Evolutionary conservation across 148 eudicot species (phyloP), one percentile per base, ranked within the genome.

Genomic region (Suaeda aralocaspica): DNA sequence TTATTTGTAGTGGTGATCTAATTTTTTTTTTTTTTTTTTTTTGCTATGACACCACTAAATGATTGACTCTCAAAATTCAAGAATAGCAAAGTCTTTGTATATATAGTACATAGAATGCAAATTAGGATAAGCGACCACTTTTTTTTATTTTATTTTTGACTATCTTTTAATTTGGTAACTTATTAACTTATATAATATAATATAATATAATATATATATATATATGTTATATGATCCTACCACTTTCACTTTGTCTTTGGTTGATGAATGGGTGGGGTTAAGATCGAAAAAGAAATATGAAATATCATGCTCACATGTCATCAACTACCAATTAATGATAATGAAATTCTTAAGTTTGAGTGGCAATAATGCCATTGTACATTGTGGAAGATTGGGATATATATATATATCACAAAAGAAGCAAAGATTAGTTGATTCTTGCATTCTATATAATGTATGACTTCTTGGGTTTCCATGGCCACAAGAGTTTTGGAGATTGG

Each of bases 291-390:
- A 46, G 36, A 58, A 29, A 41, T 7, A 14, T 58, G 7, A 21
- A 44, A 0, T 0, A 31, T 29, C 44, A 45, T 59, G 19, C 15
- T 39, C 34, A 26, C 9, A 28, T 45, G 44, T 36, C 59, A 55
- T 42, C n/a, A 53, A 44, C 53, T 53, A 67, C 34, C 34, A 24
- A 55, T 12, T 19, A 36, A 9, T 28, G n/a, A 49, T 18, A 14
- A 16, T 49, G 19, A n/a, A n/a, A n/a, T n/a, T n/a, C n/a, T n/a
- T n/a, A n/a, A 19, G 1, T 25, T 44, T 55, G 70, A 69, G 74
- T 76, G 74, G 74, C 53, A 60, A 33, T 33, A 53, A 22, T 50
- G 55, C 58, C 49, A 69, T 62, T 34, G 19, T 13, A 60, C 14
- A 50, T 52, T 24, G 7, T 69, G 72, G 50, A 70, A 51, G 74